Evolutionary conservation across 306 rosid species (phyloP), one percentile per base, ranked within the genome.

Genomic region (Begonia loranthoides): DNA sequence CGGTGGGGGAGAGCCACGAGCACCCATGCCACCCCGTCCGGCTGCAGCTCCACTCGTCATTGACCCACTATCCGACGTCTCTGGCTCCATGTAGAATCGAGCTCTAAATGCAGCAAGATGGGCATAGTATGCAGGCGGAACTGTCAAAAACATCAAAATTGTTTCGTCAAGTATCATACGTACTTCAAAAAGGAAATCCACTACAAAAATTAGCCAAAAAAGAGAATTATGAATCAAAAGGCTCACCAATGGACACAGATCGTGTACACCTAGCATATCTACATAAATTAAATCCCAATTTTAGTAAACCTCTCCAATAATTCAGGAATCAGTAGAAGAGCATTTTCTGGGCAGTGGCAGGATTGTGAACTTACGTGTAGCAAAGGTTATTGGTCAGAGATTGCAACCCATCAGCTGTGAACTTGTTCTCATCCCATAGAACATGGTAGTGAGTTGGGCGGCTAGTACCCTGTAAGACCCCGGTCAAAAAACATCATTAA

Each of bases 401-500:
- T 55, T 92, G 99, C 15, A 92, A 60, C 11, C 70, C 94, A 67
- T 92, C 96, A 1, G 99, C 96, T 12, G 87, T 74, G n/a, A 92
- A 92, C 57, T 83, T 72, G 70, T 92, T 92, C 12, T 92, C 99
- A 53, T 92, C 99, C 99, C 99, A 92, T 11, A 92, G 22, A 0
- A 92, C 99, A 54, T 92, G 99, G 63, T 92, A 92, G 63, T 92
- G 99, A 45, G 99, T 96, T 0, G 99, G 99, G 4, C 99, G 88
- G 56, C 99, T 92, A 1, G 99, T 92, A 16, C 99, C 99, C 99
- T 92, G 76, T 51, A n/a, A 51, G 33, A 56, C 50, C 72, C 15
- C 12, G 13, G 17, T n/a, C 40, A 41, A 13, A 28, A 46, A 6
- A 9, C 24, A 13, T 13, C 39, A 49, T 40, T 10, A 38, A 15